Conservation (phyloP, 371 early-diverging fungal genomes). For the Parasitella parasitica region DNA sequence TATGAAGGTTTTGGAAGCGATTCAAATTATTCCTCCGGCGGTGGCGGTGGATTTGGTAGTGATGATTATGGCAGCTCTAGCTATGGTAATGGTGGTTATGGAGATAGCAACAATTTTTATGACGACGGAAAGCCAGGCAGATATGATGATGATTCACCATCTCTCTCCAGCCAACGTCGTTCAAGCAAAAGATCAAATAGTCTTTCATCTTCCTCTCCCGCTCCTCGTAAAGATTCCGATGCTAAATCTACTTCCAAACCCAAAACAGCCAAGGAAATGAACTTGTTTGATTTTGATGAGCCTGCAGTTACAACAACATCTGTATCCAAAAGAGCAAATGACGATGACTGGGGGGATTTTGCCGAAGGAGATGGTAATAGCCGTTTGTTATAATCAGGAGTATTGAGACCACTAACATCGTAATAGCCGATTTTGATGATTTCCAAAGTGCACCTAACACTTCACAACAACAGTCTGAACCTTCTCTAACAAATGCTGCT, state of each 20-base stretch:
- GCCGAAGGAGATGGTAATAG: conserved; percentile 40
- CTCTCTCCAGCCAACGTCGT: not conserved
- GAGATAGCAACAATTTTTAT: conserved; percentile 8
- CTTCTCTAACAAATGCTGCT: not conserved
- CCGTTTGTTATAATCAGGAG: too few relatives aligned
- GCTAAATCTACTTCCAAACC: conserved; percentile 1
- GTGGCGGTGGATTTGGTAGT: conserved; percentile 18
- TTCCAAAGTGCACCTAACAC: conserved; percentile 58
- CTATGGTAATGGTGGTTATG: conserved; percentile 10
- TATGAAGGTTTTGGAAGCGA: conserved; percentile 54
- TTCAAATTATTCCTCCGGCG: conserved; percentile 22
- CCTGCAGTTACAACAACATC: conserved; percentile 12
- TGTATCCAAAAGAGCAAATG: not conserved
- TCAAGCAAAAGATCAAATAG: not conserved
- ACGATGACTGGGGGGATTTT: conserved; percentile 62
- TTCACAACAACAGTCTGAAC: not conserved
- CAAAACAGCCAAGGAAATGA: conserved; percentile 52
- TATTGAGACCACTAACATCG: too few relatives aligned
- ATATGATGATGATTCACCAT: conserved; percentile 14
- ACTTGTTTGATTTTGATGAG: conserved; percentile 58
- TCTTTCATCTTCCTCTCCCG: not conserved
- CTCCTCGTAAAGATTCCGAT: not conserved
- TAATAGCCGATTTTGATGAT: conserved; percentile 58
- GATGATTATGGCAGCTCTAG: conserved; percentile 19
- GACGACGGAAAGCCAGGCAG: conserved; percentile 18